Evolutionary conservation across 805 yeast species (phyloP).

Genomic region (Saturnispora besseyi): DNA sequence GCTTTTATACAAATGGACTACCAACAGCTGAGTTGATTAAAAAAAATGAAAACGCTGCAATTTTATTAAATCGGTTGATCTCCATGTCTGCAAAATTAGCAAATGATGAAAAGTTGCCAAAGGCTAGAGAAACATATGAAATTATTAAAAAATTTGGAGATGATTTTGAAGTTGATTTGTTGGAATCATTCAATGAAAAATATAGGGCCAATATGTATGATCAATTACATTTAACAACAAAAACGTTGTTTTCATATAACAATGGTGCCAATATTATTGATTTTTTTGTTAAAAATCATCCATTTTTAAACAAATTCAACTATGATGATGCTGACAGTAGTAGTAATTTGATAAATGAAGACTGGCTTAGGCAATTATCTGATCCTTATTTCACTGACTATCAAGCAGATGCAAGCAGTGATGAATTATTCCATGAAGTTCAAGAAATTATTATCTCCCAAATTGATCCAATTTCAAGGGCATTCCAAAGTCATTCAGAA

Average conservation of each 20-base stretch:
- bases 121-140: conserved; percentile 27
- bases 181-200: conserved; percentile 66
- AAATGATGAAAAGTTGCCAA: conserved; percentile 39
- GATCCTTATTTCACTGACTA: conserved; percentile 47
- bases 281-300: conserved; percentile 72
- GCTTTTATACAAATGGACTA: conserved; percentile 53
- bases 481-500: conserved; percentile 52
- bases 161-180: conserved; percentile 59
- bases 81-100: conserved; percentile 57
- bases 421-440: conserved; percentile 45
- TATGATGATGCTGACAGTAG: conserved; percentile 19
- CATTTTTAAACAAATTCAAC: conserved; percentile 39
- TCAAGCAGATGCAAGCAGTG: conserved; percentile 44
- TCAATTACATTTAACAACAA: conserved; percentile 70
- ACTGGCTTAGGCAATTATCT: conserved; percentile 49
- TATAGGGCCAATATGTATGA: conserved; percentile 57
- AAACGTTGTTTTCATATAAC: conserved; percentile 67
- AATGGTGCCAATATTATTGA: conserved; percentile 79
- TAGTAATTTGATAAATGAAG: conserved; percentile 10
- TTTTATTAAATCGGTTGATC: conserved; percentile 54
- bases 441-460: conserved; percentile 58
- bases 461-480: conserved; percentile 61
- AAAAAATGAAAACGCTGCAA: conserved; percentile 42
- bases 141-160: conserved; percentile 67
- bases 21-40: conserved; percentile 46